phyloP scores from a whole-genome alignment of 164 flowering plant genomes.

The Warburgia ugandensis region DNA sequence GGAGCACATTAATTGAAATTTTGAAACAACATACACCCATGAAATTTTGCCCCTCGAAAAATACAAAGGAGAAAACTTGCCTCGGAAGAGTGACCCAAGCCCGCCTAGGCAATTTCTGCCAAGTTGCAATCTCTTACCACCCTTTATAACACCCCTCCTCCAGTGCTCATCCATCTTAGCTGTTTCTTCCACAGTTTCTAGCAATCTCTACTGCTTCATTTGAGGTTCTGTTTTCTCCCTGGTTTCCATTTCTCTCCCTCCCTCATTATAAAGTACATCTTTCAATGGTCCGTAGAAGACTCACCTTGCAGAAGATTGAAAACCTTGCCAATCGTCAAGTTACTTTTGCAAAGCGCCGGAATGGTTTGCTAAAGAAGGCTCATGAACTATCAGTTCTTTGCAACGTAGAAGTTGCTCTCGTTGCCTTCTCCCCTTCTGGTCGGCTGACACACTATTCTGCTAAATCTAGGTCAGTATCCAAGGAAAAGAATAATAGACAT shows the following conservation, averaged over 20 bases:
- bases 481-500: not conserved
- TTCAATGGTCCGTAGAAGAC: constrained; percentile 71
- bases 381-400: constrained; percentile 68
- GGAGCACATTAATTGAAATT: no score
- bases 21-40: no score
- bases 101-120: no score
- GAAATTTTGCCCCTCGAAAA: no score
- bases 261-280: constrained; percentile 2
- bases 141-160: no score
- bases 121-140: no score
- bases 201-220: no score
- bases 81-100: no score
- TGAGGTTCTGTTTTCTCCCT: no score
- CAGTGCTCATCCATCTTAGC: no score
- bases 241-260: not conserved
- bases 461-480: constrained; percentile 30
- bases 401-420: constrained; percentile 66
- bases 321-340: constrained; percentile 71
- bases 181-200: no score
- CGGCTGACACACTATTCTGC: constrained; percentile 55
- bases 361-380: constrained; percentile 77
- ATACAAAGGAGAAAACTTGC: no score
- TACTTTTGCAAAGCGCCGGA: constrained; percentile 68
- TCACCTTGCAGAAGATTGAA: constrained; percentile 69
- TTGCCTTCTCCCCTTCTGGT: constrained; percentile 69